Evolutionary conservation across 2,329 filamentous ascomycete genomes (phyloP).

Genomic region (Dendrostoma leiphaemia): DNA sequence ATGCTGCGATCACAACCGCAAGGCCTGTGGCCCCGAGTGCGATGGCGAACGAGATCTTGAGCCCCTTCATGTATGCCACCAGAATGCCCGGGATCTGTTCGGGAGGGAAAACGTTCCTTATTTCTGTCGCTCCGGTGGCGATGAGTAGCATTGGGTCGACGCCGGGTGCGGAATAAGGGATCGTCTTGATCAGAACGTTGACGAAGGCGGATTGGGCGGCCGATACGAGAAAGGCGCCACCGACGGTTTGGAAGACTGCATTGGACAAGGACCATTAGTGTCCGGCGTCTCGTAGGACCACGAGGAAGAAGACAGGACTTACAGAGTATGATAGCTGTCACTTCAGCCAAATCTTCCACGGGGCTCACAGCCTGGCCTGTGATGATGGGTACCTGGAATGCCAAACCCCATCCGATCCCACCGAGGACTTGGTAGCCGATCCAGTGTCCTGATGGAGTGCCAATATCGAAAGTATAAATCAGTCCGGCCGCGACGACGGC

Average conservation of each 20-base stretch:
- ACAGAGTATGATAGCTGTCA: slow-evolving; percentile 36
- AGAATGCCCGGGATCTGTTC: slow-evolving; percentile 49
- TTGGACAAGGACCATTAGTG: too few species aligned
- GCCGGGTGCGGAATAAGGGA: slow-evolving; percentile 27
- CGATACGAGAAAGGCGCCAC: slow-evolving; percentile 46
- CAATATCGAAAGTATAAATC: slow-evolving; percentile 35
- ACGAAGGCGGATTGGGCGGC: slow-evolving; percentile 38
- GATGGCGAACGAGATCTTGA: slow-evolving; percentile 12
- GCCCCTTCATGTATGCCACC: slow-evolving; percentile 47
- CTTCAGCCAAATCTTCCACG: slow-evolving; percentile 35
- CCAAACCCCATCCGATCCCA: slow-evolving; percentile 44
- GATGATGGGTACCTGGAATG: slow-evolving; percentile 44
- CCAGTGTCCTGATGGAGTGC: slow-evolving; percentile 35
- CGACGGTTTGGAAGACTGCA: slow-evolving; percentile 41
- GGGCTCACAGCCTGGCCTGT: slow-evolving; percentile 30
- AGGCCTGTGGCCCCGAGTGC: slow-evolving; percentile 1
- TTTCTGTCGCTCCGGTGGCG: slow-evolving; percentile 43
- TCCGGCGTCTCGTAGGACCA: too few species aligned
- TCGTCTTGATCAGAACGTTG: slow-evolving; percentile 30
- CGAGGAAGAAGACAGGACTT: too few species aligned
- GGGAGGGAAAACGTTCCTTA: slow-evolving; percentile 45
- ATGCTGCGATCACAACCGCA: slow-evolving; percentile 1
- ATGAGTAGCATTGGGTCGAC: slow-evolving; percentile 30
- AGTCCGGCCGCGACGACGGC: slow-evolving; percentile 34
- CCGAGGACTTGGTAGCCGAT: slow-evolving; percentile 48